These are phyloP conservation scores for Raffaelea arxii DNA, from an alignment of 2,329 filamentous ascomycete species.

Conservation along the genomic window DNA sequence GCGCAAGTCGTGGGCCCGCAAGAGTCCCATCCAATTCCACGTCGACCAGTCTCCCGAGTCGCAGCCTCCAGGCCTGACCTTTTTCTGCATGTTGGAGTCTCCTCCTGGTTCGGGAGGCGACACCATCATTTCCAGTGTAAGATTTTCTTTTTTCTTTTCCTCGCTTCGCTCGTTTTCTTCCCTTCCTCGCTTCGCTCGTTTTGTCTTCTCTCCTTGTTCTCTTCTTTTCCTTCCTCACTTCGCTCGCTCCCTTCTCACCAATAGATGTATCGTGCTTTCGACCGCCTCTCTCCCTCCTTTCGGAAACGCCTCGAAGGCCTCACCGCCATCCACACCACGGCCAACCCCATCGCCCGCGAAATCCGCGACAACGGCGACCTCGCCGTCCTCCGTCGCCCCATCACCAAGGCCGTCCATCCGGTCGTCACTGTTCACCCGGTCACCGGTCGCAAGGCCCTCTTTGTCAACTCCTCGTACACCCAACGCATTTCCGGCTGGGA, in stretches of 20 bases:
- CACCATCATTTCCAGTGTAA: conserved; percentile 59
- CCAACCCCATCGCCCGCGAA: conserved; percentile 13
- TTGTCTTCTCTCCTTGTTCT: too few relatives aligned
- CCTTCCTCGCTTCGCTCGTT: too few relatives aligned
- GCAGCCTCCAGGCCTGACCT: conserved; percentile 83
- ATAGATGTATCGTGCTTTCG: conserved; percentile 71
- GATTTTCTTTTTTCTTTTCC: too few relatives aligned
- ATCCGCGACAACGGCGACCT: conserved; percentile 15
- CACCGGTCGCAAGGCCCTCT: conserved; percentile 77
- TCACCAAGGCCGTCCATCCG: conserved; percentile 65
- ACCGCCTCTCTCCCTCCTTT: conserved; percentile 69
- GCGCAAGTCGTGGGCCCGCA: conserved; percentile 15
- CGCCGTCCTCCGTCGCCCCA: conserved; percentile 13
- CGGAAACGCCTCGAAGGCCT: conserved; percentile 69
- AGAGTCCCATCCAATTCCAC: conserved; percentile 17
- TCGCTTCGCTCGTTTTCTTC: too few relatives aligned
- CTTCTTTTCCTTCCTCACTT: too few relatives aligned
- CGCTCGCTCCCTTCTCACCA: too few relatives aligned
- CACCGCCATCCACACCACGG: conserved; percentile 54
- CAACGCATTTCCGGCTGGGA: conserved; percentile 65
- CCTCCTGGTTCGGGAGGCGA: conserved; percentile 67
- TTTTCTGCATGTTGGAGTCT: conserved; percentile 78
- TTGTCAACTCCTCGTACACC: conserved; percentile 54
- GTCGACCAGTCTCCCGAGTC: conserved; percentile 40
- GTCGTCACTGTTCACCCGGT: conserved; percentile 71